phyloP scores from a whole-genome alignment of 2,329 filamentous ascomycete genomes.

The Aureobasidium sp. region DNA sequence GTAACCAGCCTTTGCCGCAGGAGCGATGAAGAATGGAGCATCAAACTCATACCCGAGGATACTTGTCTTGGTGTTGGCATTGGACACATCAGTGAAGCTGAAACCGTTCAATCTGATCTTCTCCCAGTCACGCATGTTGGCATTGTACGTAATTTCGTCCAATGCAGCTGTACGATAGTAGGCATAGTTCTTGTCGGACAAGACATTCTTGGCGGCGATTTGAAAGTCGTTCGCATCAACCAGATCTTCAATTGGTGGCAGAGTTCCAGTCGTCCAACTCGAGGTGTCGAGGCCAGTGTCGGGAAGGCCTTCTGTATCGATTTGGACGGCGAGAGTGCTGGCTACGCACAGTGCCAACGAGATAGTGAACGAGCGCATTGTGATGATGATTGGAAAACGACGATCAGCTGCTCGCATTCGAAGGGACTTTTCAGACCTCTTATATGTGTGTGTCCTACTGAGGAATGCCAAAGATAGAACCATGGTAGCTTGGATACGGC shows the following conservation, averaged over 20 bases:
- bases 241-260: constrained; percentile 21
- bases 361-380: neutral
- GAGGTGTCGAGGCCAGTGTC: constrained; percentile 24
- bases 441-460: neutral
- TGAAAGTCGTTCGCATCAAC: constrained; percentile 24
- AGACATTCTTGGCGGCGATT: constrained; percentile 34
- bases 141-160: constrained; percentile 24
- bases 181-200: constrained; percentile 25
- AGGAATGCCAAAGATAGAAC: neutral
- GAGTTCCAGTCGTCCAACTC: constrained; percentile 20
- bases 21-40: constrained; percentile 89
- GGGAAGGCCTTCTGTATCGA: constrained; percentile 24
- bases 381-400: neutral
- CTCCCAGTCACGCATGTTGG: constrained; percentile 23
- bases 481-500: neutral
- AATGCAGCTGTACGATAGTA: constrained; percentile 24
- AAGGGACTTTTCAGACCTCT: neutral
- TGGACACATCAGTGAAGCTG: constrained; percentile 21
- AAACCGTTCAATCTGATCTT: constrained; percentile 24
- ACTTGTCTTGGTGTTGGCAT: constrained; percentile 48
- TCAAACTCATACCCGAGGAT: constrained; percentile 80
- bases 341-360: neutral
- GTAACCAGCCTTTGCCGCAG: constrained; percentile 85
- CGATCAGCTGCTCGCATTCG: neutral
- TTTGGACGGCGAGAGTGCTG: neutral